Percentiles rank a stretch among this genome's conserved stretches.
Conservation (phyloP, 2,329 filamentous ascomycete genomes). For the Fusarium chaquense region DNA sequence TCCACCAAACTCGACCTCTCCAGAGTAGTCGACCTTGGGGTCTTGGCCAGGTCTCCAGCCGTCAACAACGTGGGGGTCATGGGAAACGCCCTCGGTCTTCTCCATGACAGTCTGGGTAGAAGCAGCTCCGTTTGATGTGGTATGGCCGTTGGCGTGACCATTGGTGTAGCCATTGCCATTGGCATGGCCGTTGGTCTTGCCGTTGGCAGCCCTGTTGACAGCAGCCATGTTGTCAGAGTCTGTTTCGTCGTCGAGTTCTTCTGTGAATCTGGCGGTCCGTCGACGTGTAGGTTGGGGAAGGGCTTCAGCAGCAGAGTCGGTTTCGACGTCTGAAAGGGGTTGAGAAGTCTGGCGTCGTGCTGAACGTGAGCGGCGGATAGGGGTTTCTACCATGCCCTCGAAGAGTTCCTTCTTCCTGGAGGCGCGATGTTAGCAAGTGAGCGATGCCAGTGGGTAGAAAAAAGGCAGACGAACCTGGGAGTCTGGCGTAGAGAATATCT, state of each 20-base stretch:
- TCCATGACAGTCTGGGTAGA: conserved; percentile 28
- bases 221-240: conserved; percentile 45
- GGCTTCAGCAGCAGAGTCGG: conserved; percentile 60
- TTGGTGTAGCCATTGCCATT: conserved; percentile 20
- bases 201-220: conserved; percentile 43
- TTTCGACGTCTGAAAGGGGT: conserved; percentile 61
- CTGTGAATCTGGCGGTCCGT: conserved; percentile 63
- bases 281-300: conserved; percentile 56
- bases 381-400: conserved; percentile 71
- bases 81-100: conserved; percentile 38
- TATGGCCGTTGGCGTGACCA: conserved; percentile 45
- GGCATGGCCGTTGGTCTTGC: conserved; percentile 45
- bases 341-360: conserved; percentile 65
- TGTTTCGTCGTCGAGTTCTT: conserved; percentile 62
- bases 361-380: conserved; percentile 60
- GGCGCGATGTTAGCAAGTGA: conserved; percentile 14
- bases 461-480: conserved; percentile 50
- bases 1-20: conserved; percentile 86
- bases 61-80: conserved; percentile 55
- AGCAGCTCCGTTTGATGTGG: conserved; percentile 31
- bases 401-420: conserved; percentile 71
- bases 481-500: conserved; percentile 56
- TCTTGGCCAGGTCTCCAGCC: conserved; percentile 71
- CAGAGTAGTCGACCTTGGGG: conserved; percentile 72
- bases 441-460: neutral